These are phyloP conservation scores for Pseudozyma thailandica DNA, from an alignment of 1,284 basidiomycete genomes.

Conservation along the genomic window DNA sequence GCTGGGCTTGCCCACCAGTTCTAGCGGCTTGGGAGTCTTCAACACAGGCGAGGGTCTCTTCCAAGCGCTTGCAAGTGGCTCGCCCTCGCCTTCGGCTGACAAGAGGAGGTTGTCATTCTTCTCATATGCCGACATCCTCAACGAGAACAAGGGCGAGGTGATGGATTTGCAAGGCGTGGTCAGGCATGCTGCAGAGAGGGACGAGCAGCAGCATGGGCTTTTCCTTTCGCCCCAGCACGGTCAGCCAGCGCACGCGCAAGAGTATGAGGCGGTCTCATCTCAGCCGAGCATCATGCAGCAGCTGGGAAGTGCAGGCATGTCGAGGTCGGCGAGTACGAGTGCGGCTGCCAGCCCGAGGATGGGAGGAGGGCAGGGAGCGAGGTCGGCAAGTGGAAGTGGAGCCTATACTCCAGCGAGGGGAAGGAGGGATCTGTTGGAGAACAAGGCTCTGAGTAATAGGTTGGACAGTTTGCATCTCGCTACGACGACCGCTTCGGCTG, in stretches of 20 bases:
- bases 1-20: conserved; percentile 21
- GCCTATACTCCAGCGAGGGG: conserved; percentile 33
- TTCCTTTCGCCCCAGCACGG: conserved; percentile 9
- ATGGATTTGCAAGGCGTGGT: conserved; percentile 55
- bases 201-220: conserved; percentile 50
- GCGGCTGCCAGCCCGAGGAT: conserved; percentile 35
- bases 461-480: conserved; percentile 44
- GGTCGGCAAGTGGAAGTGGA: conserved; percentile 21
- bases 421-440: conserved; percentile 39
- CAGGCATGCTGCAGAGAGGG: conserved; percentile 42
- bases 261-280: conserved; percentile 14
- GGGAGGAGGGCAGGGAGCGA: conserved; percentile 3
- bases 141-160: conserved; percentile 57
- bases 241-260: conserved; percentile 8
- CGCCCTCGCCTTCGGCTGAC: conserved; percentile 44
- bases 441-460: conserved; percentile 42
- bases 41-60: conserved; percentile 36
- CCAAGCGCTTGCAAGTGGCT: conserved; percentile 39
- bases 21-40: conserved; percentile 48
- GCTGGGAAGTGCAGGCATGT: conserved; percentile 39
- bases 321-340: conserved; percentile 37
- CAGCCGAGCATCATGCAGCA: conserved; percentile 51
- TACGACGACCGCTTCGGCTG: conserved; percentile 9
- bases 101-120: conserved; percentile 63
- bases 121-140: conserved; percentile 63